These are phyloP conservation scores for Jamesozyma hellenica DNA, from an alignment of 805 yeast genomes.

Conservation along the genomic window DNA sequence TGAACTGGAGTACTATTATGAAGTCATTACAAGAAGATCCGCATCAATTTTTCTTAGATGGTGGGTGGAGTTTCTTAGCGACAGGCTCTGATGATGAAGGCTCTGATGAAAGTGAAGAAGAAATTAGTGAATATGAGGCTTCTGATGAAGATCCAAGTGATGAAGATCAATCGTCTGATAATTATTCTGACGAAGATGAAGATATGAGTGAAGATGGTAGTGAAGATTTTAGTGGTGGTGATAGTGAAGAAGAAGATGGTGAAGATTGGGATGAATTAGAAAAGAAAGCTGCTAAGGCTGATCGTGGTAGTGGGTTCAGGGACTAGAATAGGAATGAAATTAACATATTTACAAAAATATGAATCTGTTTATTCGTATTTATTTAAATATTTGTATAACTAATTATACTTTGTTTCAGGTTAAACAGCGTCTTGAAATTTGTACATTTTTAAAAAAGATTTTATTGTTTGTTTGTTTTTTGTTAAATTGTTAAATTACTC, in stretches of 20 bases:
- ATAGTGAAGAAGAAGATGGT: constrained; percentile 29
- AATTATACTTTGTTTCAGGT: too few relatives aligned
- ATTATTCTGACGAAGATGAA: constrained; percentile 31
- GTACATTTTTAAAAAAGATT: too few relatives aligned
- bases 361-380: neutral
- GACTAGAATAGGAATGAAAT: constrained; percentile 11
- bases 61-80: constrained; percentile 93
- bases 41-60: constrained; percentile 83
- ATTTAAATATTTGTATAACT: too few relatives aligned
- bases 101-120: constrained; percentile 62
- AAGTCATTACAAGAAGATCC: constrained; percentile 88
- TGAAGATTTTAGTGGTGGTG: constrained; percentile 23
- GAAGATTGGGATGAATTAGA: constrained; percentile 35
- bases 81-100: constrained; percentile 76
- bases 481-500: too few relatives aligned
- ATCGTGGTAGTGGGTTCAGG: constrained; percentile 22
- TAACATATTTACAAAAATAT: neutral
- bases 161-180: constrained; percentile 32
- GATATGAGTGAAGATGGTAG: constrained; percentile 28
- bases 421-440: too few relatives aligned
- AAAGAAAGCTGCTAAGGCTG: constrained; percentile 33
- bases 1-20: constrained; percentile 94
- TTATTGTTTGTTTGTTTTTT: too few relatives aligned
- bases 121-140: constrained; percentile 38
- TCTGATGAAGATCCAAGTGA: constrained; percentile 36